A percentile compares a stretch with the other conserved stretches of the same genome.
phyloP scores from a whole-genome alignment of 2,329 filamentous ascomycete genomes.

The Thelonectria discophora region DNA sequence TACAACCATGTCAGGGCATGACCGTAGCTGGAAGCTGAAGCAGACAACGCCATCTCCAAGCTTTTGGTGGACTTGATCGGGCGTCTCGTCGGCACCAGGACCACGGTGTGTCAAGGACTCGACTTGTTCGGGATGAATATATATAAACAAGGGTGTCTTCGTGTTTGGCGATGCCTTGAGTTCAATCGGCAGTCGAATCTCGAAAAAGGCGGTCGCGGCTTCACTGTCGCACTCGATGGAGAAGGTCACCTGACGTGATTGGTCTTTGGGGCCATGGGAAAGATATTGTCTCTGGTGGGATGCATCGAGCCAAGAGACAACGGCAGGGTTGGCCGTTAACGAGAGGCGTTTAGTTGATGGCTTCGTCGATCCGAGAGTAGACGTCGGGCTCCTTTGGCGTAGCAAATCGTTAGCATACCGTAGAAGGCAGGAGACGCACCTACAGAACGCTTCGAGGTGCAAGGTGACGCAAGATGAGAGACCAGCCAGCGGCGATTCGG shows the following conservation, averaged over 20 bases:
- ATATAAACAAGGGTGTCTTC: background rate
- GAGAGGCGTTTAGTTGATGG: background rate
- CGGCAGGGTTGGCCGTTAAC: background rate
- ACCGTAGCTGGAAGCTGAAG: background rate
- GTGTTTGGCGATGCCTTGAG: background rate
- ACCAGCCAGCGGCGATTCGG: background rate
- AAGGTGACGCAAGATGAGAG: background rate
- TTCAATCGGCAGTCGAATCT: conserved; percentile 1
- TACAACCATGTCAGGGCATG: background rate
- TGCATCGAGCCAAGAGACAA: conserved; percentile 3
- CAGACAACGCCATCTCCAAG: background rate
- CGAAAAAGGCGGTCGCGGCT: background rate
- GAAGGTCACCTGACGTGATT: conserved; percentile 2
- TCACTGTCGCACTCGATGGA: background rate
- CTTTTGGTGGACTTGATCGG: background rate
- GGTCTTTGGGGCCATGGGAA: background rate
- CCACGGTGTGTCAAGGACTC: background rate
- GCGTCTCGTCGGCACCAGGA: background rate
- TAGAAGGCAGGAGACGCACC: background rate
- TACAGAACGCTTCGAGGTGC: background rate
- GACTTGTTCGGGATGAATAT: background rate
- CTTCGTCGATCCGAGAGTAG: background rate
- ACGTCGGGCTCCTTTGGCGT: background rate
- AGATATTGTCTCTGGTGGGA: background rate
- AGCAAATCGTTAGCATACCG: background rate